Evolutionary conservation across 139 green algal species (phyloP).

Genomic region (Chlorella ohadii): DNA sequence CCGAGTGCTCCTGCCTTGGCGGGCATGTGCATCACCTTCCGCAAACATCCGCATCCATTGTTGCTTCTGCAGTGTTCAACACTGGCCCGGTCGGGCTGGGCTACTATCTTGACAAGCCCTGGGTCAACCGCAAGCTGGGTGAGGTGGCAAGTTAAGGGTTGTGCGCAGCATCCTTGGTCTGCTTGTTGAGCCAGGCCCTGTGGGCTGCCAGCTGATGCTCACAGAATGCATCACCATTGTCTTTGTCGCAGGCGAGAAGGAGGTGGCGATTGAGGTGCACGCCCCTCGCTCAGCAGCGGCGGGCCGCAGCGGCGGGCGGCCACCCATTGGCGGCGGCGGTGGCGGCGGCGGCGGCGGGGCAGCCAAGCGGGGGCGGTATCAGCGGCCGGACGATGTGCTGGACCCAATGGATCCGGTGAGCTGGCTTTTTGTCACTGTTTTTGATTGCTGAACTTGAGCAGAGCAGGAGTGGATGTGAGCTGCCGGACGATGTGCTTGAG

Average conservation of each 20-base stretch:
- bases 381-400: constrained; percentile 50
- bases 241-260: constrained; percentile 15
- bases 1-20: too few species aligned
- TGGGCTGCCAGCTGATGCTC: too few species aligned
- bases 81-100: constrained; percentile 55
- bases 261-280: not conserved
- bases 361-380: constrained; percentile 18
- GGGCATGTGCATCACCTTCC: too few species aligned
- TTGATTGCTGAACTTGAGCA: constrained; percentile 25
- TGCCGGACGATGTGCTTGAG: constrained; percentile 60
- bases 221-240: too few species aligned
- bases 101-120: constrained; percentile 61
- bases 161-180: too few species aligned
- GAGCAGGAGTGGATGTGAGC: not conserved
- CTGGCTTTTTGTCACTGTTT: not conserved
- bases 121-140: constrained; percentile 13
- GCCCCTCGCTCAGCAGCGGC: not conserved
- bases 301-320: not conserved
- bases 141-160: too few species aligned
- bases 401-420: constrained; percentile 84
- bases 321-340: not conserved
- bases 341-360: constrained; percentile 34
- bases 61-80: constrained; percentile 71
- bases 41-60: too few species aligned
- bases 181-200: too few species aligned